These are phyloP conservation scores for Acidiella bohemica DNA, from an alignment of 495 filamentous ascomycete species.

Conservation along the genomic window DNA sequence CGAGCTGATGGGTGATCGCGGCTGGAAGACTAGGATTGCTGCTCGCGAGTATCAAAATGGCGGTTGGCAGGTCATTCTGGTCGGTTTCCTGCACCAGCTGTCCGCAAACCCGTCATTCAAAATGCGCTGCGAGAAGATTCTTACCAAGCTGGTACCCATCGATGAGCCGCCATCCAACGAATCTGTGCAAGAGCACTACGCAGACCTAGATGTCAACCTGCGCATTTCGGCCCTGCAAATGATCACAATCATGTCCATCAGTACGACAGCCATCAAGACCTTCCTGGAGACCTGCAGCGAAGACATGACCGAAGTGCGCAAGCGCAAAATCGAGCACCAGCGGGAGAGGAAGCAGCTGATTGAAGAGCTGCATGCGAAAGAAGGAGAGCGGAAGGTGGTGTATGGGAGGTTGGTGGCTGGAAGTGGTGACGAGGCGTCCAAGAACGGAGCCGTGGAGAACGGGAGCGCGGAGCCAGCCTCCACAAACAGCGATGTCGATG, in stretches of 20 bases:
- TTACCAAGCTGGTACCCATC: constrained; percentile 64
- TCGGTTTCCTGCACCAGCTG: constrained; percentile 73
- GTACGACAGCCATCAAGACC: constrained; percentile 68
- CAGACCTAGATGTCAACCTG: constrained; percentile 63
- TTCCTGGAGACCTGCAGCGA: constrained; percentile 85
- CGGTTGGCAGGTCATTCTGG: constrained; percentile 81
- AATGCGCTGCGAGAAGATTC: constrained; percentile 61
- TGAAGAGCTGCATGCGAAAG: constrained; percentile 67
- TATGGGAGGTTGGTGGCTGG: constrained; percentile 58
- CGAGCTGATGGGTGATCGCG: constrained; percentile 57
- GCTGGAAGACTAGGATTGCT: constrained; percentile 73
- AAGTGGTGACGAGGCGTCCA: constrained; percentile 46
- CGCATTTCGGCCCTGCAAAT: constrained; percentile 72
- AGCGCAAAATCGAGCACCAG: constrained; percentile 90
- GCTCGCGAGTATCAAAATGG: constrained; percentile 80
- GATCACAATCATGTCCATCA: constrained; percentile 71
- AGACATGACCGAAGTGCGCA: constrained; percentile 82
- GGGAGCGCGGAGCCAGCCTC: constrained; percentile 49
- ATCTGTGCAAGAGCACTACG: constrained; percentile 58
- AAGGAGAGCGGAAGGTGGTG: constrained; percentile 78
- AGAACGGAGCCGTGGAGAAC: too few relatives aligned
- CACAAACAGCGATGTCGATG: constrained; percentile 42
- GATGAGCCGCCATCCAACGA: constrained; percentile 57
- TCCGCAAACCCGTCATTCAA: constrained; percentile 59
- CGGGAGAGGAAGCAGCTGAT: constrained; percentile 63